Conservation (phyloP, 139 green algal species). For the Zygnema circumcarinatum region DNA sequence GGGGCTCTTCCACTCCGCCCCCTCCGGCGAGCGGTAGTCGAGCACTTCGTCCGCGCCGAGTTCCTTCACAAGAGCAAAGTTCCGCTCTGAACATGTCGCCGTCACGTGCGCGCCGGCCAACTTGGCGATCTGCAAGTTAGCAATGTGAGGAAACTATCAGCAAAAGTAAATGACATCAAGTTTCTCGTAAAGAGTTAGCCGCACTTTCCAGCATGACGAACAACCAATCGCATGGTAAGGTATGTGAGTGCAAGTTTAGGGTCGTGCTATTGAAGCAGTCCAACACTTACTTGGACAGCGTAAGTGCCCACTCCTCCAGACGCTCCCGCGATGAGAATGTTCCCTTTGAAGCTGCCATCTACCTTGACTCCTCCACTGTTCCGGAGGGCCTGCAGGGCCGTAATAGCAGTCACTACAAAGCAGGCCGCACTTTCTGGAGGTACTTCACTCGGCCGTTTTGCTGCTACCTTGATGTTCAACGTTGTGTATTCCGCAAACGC, state of each 20-base stretch:
- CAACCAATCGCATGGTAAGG: no score
- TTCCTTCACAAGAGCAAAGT: slow-evolving; percentile 11
- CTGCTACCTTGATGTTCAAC: slow-evolving; percentile 17
- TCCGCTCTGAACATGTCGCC: neutral
- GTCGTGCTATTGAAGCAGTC: no score
- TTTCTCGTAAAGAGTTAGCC: no score
- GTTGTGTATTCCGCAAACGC: slow-evolving; percentile 7
- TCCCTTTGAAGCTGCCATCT: neutral
- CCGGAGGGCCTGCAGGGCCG: slow-evolving; percentile 17
- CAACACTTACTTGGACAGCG: slow-evolving; percentile 29
- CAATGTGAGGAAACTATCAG: neutral
- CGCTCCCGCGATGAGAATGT: neutral
- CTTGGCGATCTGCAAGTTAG: slow-evolving; percentile 20
- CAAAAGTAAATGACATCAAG: no score
- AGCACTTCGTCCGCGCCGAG: slow-evolving; percentile 25
- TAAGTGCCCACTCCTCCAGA: slow-evolving; percentile 34
- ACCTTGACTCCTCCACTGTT: neutral
- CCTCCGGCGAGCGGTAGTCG: neutral
- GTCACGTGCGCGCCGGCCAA: slow-evolving; percentile 18
- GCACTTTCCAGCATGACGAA: no score
- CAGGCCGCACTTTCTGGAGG: neutral
- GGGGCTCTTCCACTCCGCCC: neutral
- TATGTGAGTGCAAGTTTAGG: no score
- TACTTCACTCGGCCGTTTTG: neutral
- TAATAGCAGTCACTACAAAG: slow-evolving; percentile 2